Evolutionary conservation across 306 rosid species (phyloP).

Genomic region (Nissolia schottii): DNA sequence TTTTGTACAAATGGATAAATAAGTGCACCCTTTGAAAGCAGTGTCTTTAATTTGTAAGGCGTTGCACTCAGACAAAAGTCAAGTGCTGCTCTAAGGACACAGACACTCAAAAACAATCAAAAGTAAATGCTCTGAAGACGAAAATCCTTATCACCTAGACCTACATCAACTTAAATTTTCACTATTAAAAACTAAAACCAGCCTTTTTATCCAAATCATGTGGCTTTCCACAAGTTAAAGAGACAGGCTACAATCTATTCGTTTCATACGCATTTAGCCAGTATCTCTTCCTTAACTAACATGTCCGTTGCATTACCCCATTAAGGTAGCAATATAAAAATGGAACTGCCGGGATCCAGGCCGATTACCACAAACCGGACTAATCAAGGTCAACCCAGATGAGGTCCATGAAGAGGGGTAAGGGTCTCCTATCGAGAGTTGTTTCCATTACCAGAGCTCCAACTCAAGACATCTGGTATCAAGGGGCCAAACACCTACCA

Average conservation of each 20-base stretch:
- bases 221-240: background rate
- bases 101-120: background rate
- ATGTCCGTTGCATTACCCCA: background rate
- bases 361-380: too few relatives aligned
- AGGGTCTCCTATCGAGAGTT: too few relatives aligned
- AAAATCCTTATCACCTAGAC: background rate
- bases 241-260: background rate
- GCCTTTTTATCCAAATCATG: background rate
- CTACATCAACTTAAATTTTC: background rate
- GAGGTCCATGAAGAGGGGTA: too few relatives aligned
- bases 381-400: too few relatives aligned
- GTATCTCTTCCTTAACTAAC: background rate
- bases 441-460: too few relatives aligned
- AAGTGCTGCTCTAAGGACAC: background rate
- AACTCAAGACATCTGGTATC: too few relatives aligned
- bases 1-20: conserved; percentile 12
- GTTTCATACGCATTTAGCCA: background rate
- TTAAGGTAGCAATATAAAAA: background rate
- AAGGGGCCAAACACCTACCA: too few relatives aligned
- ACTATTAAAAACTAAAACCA: background rate
- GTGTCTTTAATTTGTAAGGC: background rate
- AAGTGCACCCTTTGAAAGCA: background rate
- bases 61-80: background rate
- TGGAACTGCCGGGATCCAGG: too few relatives aligned
- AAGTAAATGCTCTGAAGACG: background rate